A percentile compares a stretch with the other conserved stretches of the same genome.
Conservation (phyloP, 192 early-diverging fungal genomes). For the Entophlyctis helioformis region DNA sequence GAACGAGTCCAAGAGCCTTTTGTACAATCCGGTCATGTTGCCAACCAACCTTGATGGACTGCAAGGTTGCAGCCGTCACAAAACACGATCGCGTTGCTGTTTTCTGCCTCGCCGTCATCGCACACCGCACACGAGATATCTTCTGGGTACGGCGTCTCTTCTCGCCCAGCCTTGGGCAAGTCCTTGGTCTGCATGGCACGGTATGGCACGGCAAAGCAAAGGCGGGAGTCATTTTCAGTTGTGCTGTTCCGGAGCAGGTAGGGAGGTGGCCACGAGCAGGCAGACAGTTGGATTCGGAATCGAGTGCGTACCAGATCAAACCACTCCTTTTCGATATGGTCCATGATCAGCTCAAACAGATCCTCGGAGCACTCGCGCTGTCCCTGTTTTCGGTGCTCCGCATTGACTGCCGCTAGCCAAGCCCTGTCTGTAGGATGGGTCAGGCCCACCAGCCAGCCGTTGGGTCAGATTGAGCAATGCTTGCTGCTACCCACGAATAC, state of each 20-base stretch:
- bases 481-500: neutral
- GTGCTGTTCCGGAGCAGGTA: no score
- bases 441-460: neutral
- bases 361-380: slow-evolving; percentile 37
- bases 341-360: slow-evolving; percentile 78
- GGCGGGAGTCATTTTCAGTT: no score
- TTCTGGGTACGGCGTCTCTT: slow-evolving; percentile 45
- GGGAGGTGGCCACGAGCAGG: neutral
- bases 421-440: no score
- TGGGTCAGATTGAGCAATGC: slow-evolving; percentile 1
- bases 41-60: slow-evolving; percentile 87
- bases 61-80: slow-evolving; percentile 99
- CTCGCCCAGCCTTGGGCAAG: slow-evolving; percentile 52
- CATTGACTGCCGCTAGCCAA: slow-evolving; percentile 59
- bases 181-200: slow-evolving; percentile 52
- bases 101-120: slow-evolving; percentile 98
- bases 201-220: no score
- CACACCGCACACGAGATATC: slow-evolving; percentile 89
- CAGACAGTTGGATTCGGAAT: slow-evolving; percentile 1
- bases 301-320: slow-evolving; percentile 64
- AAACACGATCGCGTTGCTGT: slow-evolving; percentile 98
- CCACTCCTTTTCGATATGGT: slow-evolving; percentile 93
- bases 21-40: neutral
- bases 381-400: slow-evolving; percentile 38
- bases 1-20: neutral